Evolutionary conservation across 257 asterid species (phyloP).

Genomic region (Sherardia arvensis): DNA sequence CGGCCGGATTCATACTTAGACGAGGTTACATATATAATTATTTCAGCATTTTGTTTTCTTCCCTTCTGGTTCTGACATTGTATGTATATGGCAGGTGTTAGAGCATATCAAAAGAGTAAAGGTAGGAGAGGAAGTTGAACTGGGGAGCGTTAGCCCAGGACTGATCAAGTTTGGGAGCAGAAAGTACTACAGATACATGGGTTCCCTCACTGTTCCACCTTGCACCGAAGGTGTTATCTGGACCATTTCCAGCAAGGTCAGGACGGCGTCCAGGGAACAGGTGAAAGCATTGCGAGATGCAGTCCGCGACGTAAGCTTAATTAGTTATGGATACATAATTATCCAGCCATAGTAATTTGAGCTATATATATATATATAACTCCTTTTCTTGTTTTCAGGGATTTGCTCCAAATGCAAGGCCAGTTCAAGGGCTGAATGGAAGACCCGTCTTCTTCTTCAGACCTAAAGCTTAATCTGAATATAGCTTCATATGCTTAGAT

Average conservation of each 20-base stretch:
- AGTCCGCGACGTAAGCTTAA: conserved; percentile 57
- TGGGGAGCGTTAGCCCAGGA: conserved; percentile 42
- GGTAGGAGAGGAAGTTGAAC: conserved; percentile 12
- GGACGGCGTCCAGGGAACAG: conserved; percentile 61
- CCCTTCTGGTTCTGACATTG: background rate
- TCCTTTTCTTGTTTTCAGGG: conserved; percentile 4
- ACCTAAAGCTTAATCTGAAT: conserved; percentile 3
- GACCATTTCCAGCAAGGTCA: conserved; percentile 49
- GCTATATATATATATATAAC: no score
- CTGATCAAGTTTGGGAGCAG: conserved; percentile 42
- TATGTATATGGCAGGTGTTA: conserved; percentile 29
- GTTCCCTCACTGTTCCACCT: conserved; percentile 83
- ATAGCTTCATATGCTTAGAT: background rate
- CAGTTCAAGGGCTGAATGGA: conserved; percentile 7
- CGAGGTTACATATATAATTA: conserved; percentile 22
- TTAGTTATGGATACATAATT: no score
- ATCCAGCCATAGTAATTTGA: no score
- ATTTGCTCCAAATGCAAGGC: conserved; percentile 16
- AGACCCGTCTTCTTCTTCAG: conserved; percentile 2
- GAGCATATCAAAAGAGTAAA: conserved; percentile 5
- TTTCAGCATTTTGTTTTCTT: background rate
- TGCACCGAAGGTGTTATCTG: conserved; percentile 76
- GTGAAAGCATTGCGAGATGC: conserved; percentile 35
- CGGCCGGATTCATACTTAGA: conserved; percentile 43
- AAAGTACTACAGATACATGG: conserved; percentile 53